A percentile compares a stretch with the other conserved stretches of the same genome.
Conservation (phyloP, 345 rosid genomes). For the Garcia nutans region DNA sequence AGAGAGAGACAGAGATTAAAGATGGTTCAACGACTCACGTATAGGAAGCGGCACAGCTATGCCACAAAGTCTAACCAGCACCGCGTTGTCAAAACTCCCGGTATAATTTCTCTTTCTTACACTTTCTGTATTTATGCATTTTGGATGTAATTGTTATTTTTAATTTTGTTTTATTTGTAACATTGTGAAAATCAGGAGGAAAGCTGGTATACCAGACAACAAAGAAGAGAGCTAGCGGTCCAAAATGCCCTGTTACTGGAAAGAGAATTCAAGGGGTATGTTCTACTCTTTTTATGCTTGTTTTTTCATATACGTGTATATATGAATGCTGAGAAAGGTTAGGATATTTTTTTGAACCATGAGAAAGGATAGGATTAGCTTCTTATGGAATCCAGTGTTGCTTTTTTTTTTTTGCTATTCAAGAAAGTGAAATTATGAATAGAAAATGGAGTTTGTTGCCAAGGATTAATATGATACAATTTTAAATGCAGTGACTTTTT, state of each 20-base stretch:
- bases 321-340: neutral
- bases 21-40: conserved; percentile 92
- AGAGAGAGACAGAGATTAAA: neutral
- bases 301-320: neutral
- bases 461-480: neutral
- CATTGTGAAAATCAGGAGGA: conserved; percentile 18
- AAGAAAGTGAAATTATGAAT: neutral
- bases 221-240: conserved; percentile 39
- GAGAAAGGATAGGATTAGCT: neutral
- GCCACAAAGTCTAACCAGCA: conserved; percentile 96
- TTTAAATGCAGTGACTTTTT: neutral
- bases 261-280: conserved; percentile 42
- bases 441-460: neutral
- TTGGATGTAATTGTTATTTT: neutral
- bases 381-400: no score
- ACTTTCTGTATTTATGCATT: neutral
- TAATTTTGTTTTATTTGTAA: neutral
- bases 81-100: conserved; percentile 87
- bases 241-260: conserved; percentile 38
- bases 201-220: conserved; percentile 36
- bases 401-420: neutral
- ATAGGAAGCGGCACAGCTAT: conserved; percentile 84
- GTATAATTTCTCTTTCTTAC: conserved; percentile 27
- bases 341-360: neutral
- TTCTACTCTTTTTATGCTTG: no score